Base-by-base conservation (phyloP, 2,329 filamentous ascomycete genomes). In the Sporothrix pseudoabietina region DNA sequence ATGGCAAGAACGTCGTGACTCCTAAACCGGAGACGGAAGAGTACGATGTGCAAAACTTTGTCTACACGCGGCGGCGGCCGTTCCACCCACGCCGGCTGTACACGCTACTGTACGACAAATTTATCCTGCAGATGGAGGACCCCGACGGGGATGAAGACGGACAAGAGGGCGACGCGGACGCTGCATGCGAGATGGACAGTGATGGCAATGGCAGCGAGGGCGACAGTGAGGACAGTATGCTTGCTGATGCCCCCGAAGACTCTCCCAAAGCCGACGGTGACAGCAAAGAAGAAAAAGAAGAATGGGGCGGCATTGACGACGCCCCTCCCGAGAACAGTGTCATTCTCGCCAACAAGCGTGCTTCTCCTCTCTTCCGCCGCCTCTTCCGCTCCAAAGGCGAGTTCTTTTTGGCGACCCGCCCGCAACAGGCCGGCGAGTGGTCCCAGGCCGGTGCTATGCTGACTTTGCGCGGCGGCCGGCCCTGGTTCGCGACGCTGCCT, bases 21-120 rank as follows among this genome's bases (percentile, higher is more conserved):
- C 90, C 90, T 0, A 92, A 88, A 78, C 91, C 91, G 0, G 91
- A 93, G 81, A 92, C 90, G 0, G 84, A 92, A 72, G 91, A 92
- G 83, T 92, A 92, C 78, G 90, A 89, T 8, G 90, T 93, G 12
- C 86, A 88, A 49, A 93, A 88, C 78, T 92, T 92, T 76, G 88
- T 93, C 14, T 93, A 93, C 78, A 83, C 85, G 0, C 86, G 88
- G 0, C 83, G 87, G 8, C 82, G 87, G 0, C 89, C 89, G 0
- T 87, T 87, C 71, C 84, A 87, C 55, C 86, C 86, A 0, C 79
- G 79, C 1, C 78, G 85, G 0, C 80, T 87, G 0, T 87, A 82
- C 80, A 78, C 80, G 0, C 77, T 85, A 26, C 75, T 87, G 1
- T 82, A 84, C 44, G 82, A 86, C 74, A 86, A 86, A 75, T 87